Percentiles rank a stretch among this genome's conserved stretches.
Evolutionary conservation across 192 early-diverging fungal genomes (phyloP).

Genomic region (Coemansia umbellata): DNA sequence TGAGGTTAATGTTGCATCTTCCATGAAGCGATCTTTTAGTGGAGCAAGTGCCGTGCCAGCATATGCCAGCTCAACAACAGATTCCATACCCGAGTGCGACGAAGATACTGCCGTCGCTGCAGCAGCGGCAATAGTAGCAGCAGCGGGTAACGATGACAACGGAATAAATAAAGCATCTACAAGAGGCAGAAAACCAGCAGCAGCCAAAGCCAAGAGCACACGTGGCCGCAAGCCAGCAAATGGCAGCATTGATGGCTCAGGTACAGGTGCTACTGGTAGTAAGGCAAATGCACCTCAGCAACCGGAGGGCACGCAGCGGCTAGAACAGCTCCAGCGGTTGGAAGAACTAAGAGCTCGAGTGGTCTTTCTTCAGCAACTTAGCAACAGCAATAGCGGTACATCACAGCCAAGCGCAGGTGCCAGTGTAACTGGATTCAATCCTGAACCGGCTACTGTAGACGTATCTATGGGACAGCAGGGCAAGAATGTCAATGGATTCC

Average conservation of each 20-base stretch:
- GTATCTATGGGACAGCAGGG: background rate
- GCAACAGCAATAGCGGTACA: slow-evolving; percentile 2
- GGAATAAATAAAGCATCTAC: too few species aligned
- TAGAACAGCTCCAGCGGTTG: slow-evolving; percentile 39
- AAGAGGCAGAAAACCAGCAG: too few species aligned
- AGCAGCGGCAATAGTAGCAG: too few species aligned
- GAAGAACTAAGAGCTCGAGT: slow-evolving; percentile 44
- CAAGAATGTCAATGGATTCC: slow-evolving; percentile 37
- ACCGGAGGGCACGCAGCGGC: slow-evolving; percentile 14
- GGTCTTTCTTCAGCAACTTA: slow-evolving; percentile 39
- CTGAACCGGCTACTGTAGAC: too few species aligned
- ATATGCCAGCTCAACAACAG: too few species aligned
- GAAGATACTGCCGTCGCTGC: too few species aligned
- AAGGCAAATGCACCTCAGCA: background rate
- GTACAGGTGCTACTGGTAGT: background rate
- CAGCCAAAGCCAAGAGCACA: background rate
- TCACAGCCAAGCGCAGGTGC: background rate
- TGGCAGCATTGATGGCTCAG: slow-evolving; percentile 1
- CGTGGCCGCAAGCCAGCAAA: background rate
- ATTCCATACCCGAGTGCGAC: too few species aligned
- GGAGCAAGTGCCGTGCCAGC: too few species aligned
- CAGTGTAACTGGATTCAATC: too few species aligned
- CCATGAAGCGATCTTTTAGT: too few species aligned
- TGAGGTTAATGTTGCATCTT: too few species aligned
- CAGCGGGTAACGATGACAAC: background rate